Evolutionary conservation across 208 protist genomes (phyloP), one percentile per base, ranked within the genome.

Genomic region (Naegleria lovaniensis): DNA sequence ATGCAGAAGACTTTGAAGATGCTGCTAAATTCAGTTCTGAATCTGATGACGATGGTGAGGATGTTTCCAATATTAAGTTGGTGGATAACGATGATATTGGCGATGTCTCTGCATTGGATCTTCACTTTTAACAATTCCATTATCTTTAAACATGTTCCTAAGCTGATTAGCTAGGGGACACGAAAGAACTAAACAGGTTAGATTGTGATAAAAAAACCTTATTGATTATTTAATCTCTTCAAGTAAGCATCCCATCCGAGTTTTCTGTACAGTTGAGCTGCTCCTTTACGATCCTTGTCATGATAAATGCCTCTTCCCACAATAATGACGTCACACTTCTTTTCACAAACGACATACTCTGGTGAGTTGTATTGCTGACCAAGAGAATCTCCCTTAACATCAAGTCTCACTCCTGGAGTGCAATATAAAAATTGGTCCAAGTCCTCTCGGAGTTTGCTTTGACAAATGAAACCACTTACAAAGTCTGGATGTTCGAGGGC

Each of bases 291-390:
- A 41, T 95, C 90, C 36, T 85, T 5, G 4, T 51, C 89, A 22
- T 94, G 76, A 43, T 92, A 94, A 86, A 97, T 94, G 84, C 95
- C 95, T 83, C 95, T 91, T 36, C 95, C 95, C 0, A 97, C 95
- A 59, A 96, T 96, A 87, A 96, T 95, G 4, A 97, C 91, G 90
- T 97, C 95, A 59, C 93, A 93, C 36, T 91, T 91, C 16, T 83
- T 39, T 43, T 92, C 91, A 22, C 84, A 43, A 58, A 96, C 91
- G 7, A 96, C 92, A 40, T 90, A 67, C 6, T 94, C 90, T 39
- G 95, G 95, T 6, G 94, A 95, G 87, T 94, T 93, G 91, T 96
- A 96, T 90, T 95, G 93, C 92, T 96, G 95, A 39, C 95, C 95
- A 11, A 96, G 52, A 0, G 39, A 84, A 90, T 96, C 95, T 75